These are phyloP conservation scores for Trypanosoma brucei DNA, from an alignment of 208 protist species.

Conservation along the genomic window DNA sequence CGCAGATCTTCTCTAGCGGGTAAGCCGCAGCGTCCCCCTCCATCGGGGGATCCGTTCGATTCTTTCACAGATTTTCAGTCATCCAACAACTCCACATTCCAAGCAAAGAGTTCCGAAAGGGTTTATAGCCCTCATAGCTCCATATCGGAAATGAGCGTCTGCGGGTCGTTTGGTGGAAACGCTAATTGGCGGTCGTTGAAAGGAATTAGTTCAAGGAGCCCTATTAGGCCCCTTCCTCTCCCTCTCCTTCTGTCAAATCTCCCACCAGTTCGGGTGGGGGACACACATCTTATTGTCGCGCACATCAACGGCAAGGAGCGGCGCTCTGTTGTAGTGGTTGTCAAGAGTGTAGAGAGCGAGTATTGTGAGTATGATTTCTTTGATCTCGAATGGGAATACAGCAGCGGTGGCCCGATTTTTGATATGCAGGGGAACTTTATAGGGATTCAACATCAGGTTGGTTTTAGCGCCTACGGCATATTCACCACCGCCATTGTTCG, in stretches of 20 bases:
- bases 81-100: too few relatives aligned
- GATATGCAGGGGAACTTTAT: constrained; percentile 78
- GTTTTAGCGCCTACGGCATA: constrained; percentile 39
- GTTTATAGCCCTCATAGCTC: too few relatives aligned
- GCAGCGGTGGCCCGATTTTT: constrained; percentile 82
- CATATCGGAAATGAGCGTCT: too few relatives aligned
- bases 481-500: constrained; percentile 63
- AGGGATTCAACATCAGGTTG: constrained; percentile 74
- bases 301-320: constrained; percentile 44
- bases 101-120: too few relatives aligned
- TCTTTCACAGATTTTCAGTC: too few relatives aligned
- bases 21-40: not conserved
- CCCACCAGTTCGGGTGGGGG: constrained; percentile 40
- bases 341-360: constrained; percentile 53
- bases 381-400: constrained; percentile 29
- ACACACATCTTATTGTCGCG: constrained; percentile 78
- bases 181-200: not conserved
- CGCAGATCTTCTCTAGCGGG: not conserved
- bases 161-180: too few relatives aligned
- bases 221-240: constrained; percentile 68
- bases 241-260: constrained; percentile 72
- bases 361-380: constrained; percentile 66
- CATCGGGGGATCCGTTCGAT: not conserved
- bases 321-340: constrained; percentile 57
- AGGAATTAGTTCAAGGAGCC: not conserved